Base-by-base conservation (phyloP, 139 green algal genomes). In the Monoraphidium neglectum region DNA sequence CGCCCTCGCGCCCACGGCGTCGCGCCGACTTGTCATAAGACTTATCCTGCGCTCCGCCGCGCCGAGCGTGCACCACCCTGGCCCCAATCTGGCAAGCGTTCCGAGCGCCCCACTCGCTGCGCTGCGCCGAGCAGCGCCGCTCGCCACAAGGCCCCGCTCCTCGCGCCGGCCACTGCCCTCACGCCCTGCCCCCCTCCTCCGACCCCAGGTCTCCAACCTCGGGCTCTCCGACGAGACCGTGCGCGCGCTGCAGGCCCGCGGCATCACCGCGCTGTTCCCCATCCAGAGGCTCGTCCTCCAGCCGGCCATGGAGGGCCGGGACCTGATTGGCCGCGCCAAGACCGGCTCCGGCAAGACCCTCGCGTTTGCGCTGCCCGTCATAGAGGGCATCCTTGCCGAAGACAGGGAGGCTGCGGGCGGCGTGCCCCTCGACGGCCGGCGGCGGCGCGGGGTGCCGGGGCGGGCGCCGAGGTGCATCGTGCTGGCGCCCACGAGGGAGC, bases 321-420 rank as follows among this genome's bases (percentile, higher is more conserved):
- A 99, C 80, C 63, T 99, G 13, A 97, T 99, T 62, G 94, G 87
- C 1, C 87, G 97, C 38, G 97, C 97, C 37, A 91, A 93, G 64
- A 99, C 97, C 38, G 97, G 97, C 38, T 96, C 88, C 16, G 96
- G 97, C 66, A 99, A 99, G 87, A 99, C 97, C 1, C 89, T 99
- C 3, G 97, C 95, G 2, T 99, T 99, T 88, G 90, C 97, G 12
- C 86, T 99, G 60, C 97, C 97, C 1, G 90, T 99, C 28, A 87
- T 99, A 21, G 95, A 99, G 86, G 90, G 83, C 47, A 80, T 98
- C 26, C 68, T 98, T 24, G 81, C 89, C 74, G 88, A 88, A 53
- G 40, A 76, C 36, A 51, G 43, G 30, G 40, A 28, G 3, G 10
- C 18, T n/a, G n/a, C n/a, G n/a, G 59, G 63, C 35, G 30, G 18